phyloP scores from a whole-genome alignment of 495 filamentous ascomycete species.

The Trichoderma asperelloides region DNA sequence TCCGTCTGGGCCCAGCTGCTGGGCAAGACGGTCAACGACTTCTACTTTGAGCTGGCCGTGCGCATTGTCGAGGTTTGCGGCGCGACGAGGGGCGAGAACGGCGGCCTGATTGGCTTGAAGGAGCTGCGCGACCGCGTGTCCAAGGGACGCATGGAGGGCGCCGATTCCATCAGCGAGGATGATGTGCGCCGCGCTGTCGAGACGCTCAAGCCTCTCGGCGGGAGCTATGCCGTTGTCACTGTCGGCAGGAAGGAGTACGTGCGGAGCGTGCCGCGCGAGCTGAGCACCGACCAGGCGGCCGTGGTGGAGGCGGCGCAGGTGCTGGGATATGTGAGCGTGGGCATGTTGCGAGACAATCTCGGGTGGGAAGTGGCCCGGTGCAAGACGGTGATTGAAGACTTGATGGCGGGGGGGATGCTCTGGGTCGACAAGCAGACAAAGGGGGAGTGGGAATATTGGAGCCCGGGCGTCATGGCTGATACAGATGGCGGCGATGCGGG shows the following conservation, averaged over 20 bases:
- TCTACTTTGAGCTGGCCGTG: conserved; percentile 94
- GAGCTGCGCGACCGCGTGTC: conserved; percentile 70
- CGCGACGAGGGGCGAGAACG: conserved; percentile 81
- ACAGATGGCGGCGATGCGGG: background rate
- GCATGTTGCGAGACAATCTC: conserved; percentile 88
- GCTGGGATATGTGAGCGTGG: conserved; percentile 78
- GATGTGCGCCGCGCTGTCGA: conserved; percentile 86
- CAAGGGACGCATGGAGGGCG: conserved; percentile 64
- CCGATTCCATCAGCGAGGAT: conserved; percentile 69
- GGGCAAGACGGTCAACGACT: conserved; percentile 88
- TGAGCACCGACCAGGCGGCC: conserved; percentile 87
- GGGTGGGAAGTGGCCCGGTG: conserved; percentile 78
- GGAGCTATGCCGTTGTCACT: conserved; percentile 70
- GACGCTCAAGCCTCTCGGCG: conserved; percentile 78
- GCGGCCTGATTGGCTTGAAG: conserved; percentile 74
- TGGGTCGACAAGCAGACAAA: conserved; percentile 85
- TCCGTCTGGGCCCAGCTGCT: conserved; percentile 91
- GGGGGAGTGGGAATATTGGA: conserved; percentile 89
- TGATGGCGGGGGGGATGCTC: conserved; percentile 83
- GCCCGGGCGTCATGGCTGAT: conserved; percentile 54
- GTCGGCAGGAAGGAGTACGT: conserved; percentile 83
- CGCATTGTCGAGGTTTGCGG: conserved; percentile 89
- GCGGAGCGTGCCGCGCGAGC: conserved; percentile 87
- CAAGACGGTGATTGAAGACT: conserved; percentile 80
- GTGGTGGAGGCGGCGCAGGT: conserved; percentile 83